Base-by-base conservation (phyloP, 441 rosid species). In the Breynia disticha region DNA sequence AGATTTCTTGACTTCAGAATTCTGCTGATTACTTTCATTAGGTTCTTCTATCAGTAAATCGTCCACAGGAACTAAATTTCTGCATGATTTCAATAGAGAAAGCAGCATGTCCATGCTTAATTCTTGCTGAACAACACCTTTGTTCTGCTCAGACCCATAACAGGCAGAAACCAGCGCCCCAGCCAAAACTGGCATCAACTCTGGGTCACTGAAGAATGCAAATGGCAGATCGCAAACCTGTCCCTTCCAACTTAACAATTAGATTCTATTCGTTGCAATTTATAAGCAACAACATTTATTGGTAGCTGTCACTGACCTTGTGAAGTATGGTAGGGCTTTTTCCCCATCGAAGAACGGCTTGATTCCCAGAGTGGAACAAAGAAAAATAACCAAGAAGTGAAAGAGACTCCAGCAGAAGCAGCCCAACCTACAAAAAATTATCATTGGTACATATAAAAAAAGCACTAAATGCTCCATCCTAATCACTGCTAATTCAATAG, bases 181-280 rank as follows among this genome's bases (percentile, higher is more conserved):
- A 1, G 87, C 81, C 68, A 80, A 66, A 60, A 76, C 67, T 3
- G 87, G 95, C 85, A 85, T 85, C 78, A 82, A 64, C 50, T 76
- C 80, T 0, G 82, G 84, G 66, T 86, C 85, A 19, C 95, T 82
- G 69, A 86, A 86, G 76, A 86, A 82, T 56, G 76, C 76, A 51
- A 86, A 85, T 42, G 90, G 95, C 59, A 85, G 80, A 72, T 85
- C 95, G 55, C 95, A 85, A 3, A 86, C 80, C 95, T 86, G 86
- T 59, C 28, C 51, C 18, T 62, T 59, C 55, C 66, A 49, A 13
- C 43, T 35, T 50, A 52, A 58, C 56, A 61, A 57, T 76, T 48
- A 78, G 69, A 48, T 56, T 51, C 43, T 32, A 60, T 20, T 11
- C n/a, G 46, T 41, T 53, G 56, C 50, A 39, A 38, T 21, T 19